Base-by-base conservation (phyloP, 1,284 basidiomycete species). In the Trichosporon sp. region DNA sequence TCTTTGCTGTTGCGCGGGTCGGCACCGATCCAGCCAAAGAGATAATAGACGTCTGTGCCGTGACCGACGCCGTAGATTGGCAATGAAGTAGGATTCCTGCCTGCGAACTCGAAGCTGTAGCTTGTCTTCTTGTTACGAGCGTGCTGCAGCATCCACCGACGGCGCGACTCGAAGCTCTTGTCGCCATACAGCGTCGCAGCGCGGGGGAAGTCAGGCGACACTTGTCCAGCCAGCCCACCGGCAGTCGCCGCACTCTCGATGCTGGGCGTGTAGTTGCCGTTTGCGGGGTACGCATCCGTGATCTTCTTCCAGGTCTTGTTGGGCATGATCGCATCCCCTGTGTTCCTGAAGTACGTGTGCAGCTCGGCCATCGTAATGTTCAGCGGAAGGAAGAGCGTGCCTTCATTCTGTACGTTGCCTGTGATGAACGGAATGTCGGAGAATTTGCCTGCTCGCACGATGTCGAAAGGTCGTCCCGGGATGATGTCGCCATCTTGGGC, bases 381-480 rank as follows among this genome's bases (percentile, higher is more conserved):
- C 32, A 32, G n/a, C 32, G 31, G 19, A 11, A 57, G 56, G 9
- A 57, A 29, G 49, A 27, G 31, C 31, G 60, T 74, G 66, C 64
- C 75, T 73, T 79, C 78, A 62, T 79, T 77, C 33, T 71, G 69
- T 66, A 65, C 67, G 66, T 76, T 77, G 19, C 81, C 78, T 13
- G 72, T 69, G 56, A 81, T 76, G 62, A 77, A 79, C 0, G 81
- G 80, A n/a, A 76, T 73, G 25, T 73, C 69, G 1, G 71, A 70
- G 60, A 78, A 74, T 34, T 69, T 57, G n/a, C 75, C 77, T 56
- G 71, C 29, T 9, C 63, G 62, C n/a, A 81, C 44, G 31, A 80
- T 66, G n/a, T 61, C 57, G 49, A 73, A 66, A 27, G 80, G 72
- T 2, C 70, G 70, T 25, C 69, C 70, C 19, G 76, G 70, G 36